Base-by-base conservation (phyloP, 2,329 filamentous ascomycete genomes). In the Lojkania enalia region DNA sequence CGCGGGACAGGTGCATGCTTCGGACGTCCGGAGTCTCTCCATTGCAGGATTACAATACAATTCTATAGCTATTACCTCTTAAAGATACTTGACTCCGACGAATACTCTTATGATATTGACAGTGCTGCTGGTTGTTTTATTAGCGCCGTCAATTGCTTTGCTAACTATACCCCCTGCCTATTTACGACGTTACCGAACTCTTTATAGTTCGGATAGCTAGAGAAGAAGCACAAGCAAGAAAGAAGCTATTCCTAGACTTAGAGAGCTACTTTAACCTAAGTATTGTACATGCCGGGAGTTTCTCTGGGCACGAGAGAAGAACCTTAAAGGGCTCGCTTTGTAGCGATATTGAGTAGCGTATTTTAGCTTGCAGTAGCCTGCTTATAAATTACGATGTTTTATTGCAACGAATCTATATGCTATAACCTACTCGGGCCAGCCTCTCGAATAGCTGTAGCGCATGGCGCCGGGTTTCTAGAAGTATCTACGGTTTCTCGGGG, bases 81-180 rank as follows among this genome's bases (percentile, higher is more conserved):
- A n/a, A n/a, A n/a, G n/a, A n/a, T n/a, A n/a, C n/a, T n/a, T n/a
- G n/a, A n/a, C n/a, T n/a, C n/a, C n/a, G n/a, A n/a, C n/a, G n/a
- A n/a, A n/a, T n/a, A n/a, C n/a, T n/a, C n/a, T n/a, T n/a, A n/a
- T n/a, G n/a, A n/a, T n/a, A n/a, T n/a, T n/a, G n/a, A n/a, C n/a
- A n/a, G n/a, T n/a, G n/a, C n/a, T n/a, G n/a, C n/a, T n/a, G n/a
- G n/a, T n/a, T n/a, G n/a, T n/a, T n/a, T n/a, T n/a, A n/a, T n/a
- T n/a, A n/a, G n/a, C n/a, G n/a, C n/a, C n/a, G n/a, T n/a, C n/a
- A n/a, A n/a, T n/a, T n/a, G n/a, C n/a, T n/a, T n/a, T n/a, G n/a
- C n/a, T n/a, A n/a, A n/a, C n/a, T n/a, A n/a, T n/a, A n/a, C 45
- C 42, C 38, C 49, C 35, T 46, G 38, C 19, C 36, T 32, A 37